Conservation (phyloP, 1,284 basidiomycete genomes). For the Austroboletus niveus region DNA sequence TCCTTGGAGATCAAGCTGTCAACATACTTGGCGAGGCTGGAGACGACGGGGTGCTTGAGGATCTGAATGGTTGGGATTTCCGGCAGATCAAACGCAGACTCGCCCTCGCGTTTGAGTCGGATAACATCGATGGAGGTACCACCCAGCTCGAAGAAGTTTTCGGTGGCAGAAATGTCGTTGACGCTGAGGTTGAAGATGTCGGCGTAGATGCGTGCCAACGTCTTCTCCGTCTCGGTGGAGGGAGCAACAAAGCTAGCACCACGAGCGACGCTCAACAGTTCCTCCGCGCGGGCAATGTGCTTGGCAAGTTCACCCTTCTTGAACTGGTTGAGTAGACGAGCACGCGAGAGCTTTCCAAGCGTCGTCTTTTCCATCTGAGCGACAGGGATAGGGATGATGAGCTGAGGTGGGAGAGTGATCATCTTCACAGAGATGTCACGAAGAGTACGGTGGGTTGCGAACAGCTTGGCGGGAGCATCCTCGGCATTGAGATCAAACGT, state of each 20-base stretch:
- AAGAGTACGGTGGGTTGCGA: conserved; percentile 18
- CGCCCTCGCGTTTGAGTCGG: conserved; percentile 35
- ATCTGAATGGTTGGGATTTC: conserved; percentile 44
- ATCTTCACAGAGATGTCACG: conserved; percentile 22
- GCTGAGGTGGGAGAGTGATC: conserved; percentile 25
- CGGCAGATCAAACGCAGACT: conserved; percentile 33
- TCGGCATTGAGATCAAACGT: conserved; percentile 23
- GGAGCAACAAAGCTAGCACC: conserved; percentile 23
- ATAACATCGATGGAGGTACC: conserved; percentile 35
- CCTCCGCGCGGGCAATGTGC: conserved; percentile 29
- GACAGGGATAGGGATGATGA: conserved; percentile 29
- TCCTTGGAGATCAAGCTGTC: conserved; percentile 23
- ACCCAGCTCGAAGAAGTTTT: conserved; percentile 35
- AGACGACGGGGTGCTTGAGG: conserved; percentile 40
- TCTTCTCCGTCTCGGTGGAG: conserved; percentile 29
- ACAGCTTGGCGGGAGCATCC: conserved; percentile 17
- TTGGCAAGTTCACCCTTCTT: conserved; percentile 30
- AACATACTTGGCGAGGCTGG: conserved; percentile 30
- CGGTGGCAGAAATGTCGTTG: conserved; percentile 25
- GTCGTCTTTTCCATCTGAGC: conserved; percentile 34
- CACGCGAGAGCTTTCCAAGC: conserved; percentile 33
- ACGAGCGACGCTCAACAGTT: conserved; percentile 27
- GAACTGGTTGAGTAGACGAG: conserved; percentile 28
- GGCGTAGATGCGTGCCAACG: conserved; percentile 26
- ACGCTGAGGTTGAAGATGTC: conserved; percentile 24